Conservation (phyloP, 148 eudicot species). For the Heliamphora exappendiculata region DNA sequence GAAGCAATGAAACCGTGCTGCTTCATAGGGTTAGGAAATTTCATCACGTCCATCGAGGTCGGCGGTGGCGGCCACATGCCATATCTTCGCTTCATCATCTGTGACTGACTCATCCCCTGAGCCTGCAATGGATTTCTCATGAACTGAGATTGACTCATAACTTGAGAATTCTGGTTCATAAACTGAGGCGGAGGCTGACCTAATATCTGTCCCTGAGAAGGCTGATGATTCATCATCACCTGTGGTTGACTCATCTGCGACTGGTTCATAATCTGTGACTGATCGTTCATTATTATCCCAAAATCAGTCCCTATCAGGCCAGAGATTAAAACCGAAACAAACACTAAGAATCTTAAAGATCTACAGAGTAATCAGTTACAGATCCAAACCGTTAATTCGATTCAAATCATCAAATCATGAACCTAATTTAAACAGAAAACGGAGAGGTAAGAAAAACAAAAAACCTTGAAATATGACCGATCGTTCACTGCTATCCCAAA, state of each 20-base stretch:
- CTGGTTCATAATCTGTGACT: slow-evolving; percentile 18
- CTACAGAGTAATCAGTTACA: background rate
- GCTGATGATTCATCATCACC: slow-evolving; percentile 25
- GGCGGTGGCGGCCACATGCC: slow-evolving; percentile 52
- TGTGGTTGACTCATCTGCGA: slow-evolving; percentile 27
- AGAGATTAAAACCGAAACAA: slow-evolving; percentile 1
- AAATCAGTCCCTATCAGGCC: slow-evolving; percentile 7
- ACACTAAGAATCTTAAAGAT: background rate
- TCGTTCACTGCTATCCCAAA: slow-evolving; percentile 24
- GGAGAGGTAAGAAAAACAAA: too few relatives aligned
- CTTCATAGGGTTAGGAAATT: slow-evolving; percentile 39
- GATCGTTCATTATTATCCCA: slow-evolving; percentile 28
- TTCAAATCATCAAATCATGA: background rate
- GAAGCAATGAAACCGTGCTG: slow-evolving; percentile 12
- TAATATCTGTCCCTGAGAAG: slow-evolving; percentile 22
- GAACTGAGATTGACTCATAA: slow-evolving; percentile 30
- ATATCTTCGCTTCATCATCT: slow-evolving; percentile 38
- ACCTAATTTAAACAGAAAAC: background rate
- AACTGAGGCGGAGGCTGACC: slow-evolving; percentile 19
- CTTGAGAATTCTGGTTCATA: slow-evolving; percentile 23
- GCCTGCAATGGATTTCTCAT: slow-evolving; percentile 25
- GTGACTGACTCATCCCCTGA: slow-evolving; percentile 14
- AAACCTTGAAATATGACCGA: too few relatives aligned
- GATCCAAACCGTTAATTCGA: background rate
- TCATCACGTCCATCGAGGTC: slow-evolving; percentile 34